Base-by-base conservation (phyloP, 2,329 filamentous ascomycete species). In the Beauveria bassiana region DNA sequence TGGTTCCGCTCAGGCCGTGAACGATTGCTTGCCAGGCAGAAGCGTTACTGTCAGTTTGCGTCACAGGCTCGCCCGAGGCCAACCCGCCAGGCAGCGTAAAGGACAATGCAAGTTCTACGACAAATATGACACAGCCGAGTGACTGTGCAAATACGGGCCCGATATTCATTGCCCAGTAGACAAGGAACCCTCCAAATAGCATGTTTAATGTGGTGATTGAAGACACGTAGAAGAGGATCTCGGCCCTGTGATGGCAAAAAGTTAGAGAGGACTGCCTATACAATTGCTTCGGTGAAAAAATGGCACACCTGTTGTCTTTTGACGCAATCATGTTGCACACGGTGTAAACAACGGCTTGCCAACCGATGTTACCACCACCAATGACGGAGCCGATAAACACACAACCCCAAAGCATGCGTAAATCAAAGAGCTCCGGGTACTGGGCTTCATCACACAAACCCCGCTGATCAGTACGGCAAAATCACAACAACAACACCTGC, bases 151-250 rank as follows among this genome's bases (percentile, higher is more conserved):
- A 58, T 5, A 62, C 40, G 6, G 61, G 54, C 5, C 61, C 47
- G 12, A 47, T 43, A 5, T 28, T 38, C 61, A 62, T 62, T 7
- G 53, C 53, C 28, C 52, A 55, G 38, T 58, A 62, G 16, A 62
- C 53, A 31, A 57, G 22, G 7, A 42, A 18, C 1, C 54, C 61
- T 5, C 40, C 40, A 1, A 58, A 2, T 6, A 53, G 1, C 10
- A 38, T 16, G 40, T 24, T 58, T 9, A 58, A 6, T 2, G 46
- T 53, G 18, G 12, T 47, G 4, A 53, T 24, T 10, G 40, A 55
- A 14, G 26, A 47, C 43, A 58, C 45, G 28, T 58, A 62, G 16
- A 62, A 55, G 14, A 63, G 62, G 2, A 59, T 49, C 14, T 49
- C 53, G 16, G 61, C 45, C 26, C 60, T 62, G n/a, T 3, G 16